Evolutionary conservation across 345 rosid species (phyloP), one percentile per base, ranked within the genome.

Genomic region (Syzygium oleosum): DNA sequence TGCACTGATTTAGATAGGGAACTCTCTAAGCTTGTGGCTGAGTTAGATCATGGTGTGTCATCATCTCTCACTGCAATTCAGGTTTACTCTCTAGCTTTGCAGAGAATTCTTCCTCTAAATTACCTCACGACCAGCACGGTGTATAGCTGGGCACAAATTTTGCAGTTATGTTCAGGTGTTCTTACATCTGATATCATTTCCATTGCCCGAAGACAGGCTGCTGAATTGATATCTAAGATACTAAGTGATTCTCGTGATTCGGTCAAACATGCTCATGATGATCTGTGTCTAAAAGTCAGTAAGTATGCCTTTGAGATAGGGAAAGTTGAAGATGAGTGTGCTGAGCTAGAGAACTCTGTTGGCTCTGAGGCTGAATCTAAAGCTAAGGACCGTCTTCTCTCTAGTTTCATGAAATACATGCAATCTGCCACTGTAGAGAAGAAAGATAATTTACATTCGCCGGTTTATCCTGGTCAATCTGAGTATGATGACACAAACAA

Each of bases 1-100:
- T 96, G 98, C 93, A 91, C 91, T 86, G 96, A 96, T 84, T 92
- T 96, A 93, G 98, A 96, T 89, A 91, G 92, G 91, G 99, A 97
- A 89, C 95, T 95, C 84, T 93, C 95, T 86, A 93, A 92, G 89
- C 91, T 95, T 56, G 89, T 96, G 84, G 90, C 93, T 38, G 98
- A 97, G 86, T 90, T 96, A 91, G 95, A 93, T 90, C 90, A 85
- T 87, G 95, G 97, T 59, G 92, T 94, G 88, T 94, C 97, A 80
- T 93, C 98, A 89, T 94, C 95, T 84, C 88, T 92, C 65, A 90
- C 90, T 89, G 91, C 93, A 61, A 91, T 97, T 85, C 94, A 97
- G 89, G 90, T 93, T 51, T 97, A 97, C 91, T 93, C 98, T 58
- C 92, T 92, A 89, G 95, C 96, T 87, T 90, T 97, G 92, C 96